Evolutionary conservation across 768 basidiomycete species (phyloP).

Genomic region (Suillus alpinus): DNA sequence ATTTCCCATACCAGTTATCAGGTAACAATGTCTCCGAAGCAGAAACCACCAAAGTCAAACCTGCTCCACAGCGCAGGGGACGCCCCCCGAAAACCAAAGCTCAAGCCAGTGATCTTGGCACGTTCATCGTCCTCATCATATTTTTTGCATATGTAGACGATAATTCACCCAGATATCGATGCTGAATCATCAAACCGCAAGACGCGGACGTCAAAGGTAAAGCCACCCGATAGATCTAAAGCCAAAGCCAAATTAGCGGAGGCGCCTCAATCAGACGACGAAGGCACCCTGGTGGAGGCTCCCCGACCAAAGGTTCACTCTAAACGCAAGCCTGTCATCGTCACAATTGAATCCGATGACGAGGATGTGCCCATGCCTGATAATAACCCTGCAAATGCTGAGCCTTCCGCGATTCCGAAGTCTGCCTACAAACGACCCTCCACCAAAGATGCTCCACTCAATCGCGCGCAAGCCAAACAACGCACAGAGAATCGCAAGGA

Average conservation of each 20-base stretch:
- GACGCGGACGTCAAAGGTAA: neutral
- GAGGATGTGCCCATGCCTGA: neutral
- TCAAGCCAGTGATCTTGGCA: conserved; percentile 3
- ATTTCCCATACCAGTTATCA: neutral
- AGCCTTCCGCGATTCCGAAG: neutral
- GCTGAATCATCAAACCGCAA: conserved; percentile 5
- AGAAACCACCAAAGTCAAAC: conserved; percentile 3
- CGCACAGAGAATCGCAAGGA: neutral
- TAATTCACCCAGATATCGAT: neutral
- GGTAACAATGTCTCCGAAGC: neutral
- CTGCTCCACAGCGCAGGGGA: conserved; percentile 17
- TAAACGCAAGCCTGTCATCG: conserved; percentile 6
- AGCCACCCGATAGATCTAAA: neutral
- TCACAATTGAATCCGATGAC: neutral
- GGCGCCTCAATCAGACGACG: conserved; percentile 22
- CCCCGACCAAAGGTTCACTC: conserved; percentile 6
- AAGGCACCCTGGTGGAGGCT: conserved; percentile 24
- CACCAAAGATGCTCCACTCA: neutral
- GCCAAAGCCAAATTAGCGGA: conserved; percentile 9
- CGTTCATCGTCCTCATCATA: neutral
- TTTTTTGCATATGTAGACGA: neutral
- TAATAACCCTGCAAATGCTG: neutral
- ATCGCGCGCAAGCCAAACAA: neutral
- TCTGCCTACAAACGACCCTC: neutral
- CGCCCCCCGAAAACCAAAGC: conserved; percentile 12